phyloP scores from a whole-genome alignment of 352 stramenopile genomes.

The Pythium oligandrum region DNA sequence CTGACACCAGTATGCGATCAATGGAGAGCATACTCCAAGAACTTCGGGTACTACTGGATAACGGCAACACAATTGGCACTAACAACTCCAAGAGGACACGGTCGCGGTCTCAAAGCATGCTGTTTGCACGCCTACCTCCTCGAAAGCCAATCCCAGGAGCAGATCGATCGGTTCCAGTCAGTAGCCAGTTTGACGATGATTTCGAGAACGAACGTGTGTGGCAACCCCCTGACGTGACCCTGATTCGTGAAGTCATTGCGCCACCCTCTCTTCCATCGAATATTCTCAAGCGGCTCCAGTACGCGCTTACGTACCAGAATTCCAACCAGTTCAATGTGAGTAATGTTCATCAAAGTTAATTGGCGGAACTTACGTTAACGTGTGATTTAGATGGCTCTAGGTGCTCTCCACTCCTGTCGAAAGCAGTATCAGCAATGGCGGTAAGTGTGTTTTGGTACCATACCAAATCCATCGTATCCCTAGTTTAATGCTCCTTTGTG shows the following conservation, averaged over 20 bases:
- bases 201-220: constrained; percentile 1
- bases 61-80: not conserved
- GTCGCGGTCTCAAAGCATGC: constrained; percentile 20
- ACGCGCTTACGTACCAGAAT: constrained; percentile 63
- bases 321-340: constrained; percentile 53
- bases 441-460: constrained; percentile 7
- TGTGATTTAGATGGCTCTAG: constrained; percentile 51
- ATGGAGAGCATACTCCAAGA: constrained; percentile 5
- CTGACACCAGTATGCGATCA: not conserved
- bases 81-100: not conserved
- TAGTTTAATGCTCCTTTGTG: not conserved
- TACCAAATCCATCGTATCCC: no score
- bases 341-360: no score
- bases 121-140: constrained; percentile 31
- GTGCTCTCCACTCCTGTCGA: constrained; percentile 38
- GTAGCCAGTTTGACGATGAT: not conserved
- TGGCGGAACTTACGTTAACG: not conserved
- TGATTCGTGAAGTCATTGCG: constrained; percentile 56
- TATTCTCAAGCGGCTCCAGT: constrained; percentile 45
- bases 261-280: constrained; percentile 33
- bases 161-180: not conserved
- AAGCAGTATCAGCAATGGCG: constrained; percentile 27
- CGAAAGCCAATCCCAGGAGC: constrained; percentile 14
- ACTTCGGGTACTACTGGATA: constrained; percentile 4
- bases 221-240: constrained; percentile 33